These are phyloP conservation scores for Aspergillus sp. DNA, from an alignment of 2,329 filamentous ascomycete genomes.

Conservation along the genomic window DNA sequence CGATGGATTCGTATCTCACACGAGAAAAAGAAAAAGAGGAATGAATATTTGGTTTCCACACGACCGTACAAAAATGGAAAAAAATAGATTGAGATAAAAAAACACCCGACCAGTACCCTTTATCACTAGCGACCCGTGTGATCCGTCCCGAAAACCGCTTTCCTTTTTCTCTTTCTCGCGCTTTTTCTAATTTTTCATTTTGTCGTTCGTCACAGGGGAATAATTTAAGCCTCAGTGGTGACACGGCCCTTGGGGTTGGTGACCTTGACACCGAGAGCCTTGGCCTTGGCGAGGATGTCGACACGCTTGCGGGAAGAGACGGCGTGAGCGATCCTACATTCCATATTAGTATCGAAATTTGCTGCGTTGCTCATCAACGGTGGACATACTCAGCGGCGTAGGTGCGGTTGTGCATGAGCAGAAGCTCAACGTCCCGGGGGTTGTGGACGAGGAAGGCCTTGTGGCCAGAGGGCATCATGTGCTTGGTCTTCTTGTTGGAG, in stretches of 20 bases:
- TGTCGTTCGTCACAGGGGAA: constrained; percentile 6
- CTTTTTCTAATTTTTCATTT: background rate
- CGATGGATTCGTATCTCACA: background rate
- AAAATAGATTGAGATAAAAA: background rate
- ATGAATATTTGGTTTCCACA: too few relatives aligned
- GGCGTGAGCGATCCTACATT: constrained; percentile 80
- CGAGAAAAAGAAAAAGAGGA: background rate
- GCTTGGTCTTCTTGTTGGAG: constrained; percentile 98
- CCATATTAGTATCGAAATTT: constrained; percentile 4
- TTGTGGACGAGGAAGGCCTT: constrained; percentile 99
- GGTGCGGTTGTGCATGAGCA: constrained; percentile 99
- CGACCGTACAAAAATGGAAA: background rate
- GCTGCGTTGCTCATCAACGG: too few relatives aligned
- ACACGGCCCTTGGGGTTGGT: constrained; percentile 99
- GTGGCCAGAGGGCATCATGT: constrained; percentile 98
- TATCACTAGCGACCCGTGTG: too few relatives aligned
- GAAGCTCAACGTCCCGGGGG: constrained; percentile 87
- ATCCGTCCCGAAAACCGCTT: background rate
- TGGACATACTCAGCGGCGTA: constrained; percentile 88
- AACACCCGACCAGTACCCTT: too few relatives aligned
- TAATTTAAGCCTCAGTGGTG: constrained; percentile 72
- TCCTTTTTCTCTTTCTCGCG: background rate
- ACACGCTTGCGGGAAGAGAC: constrained; percentile 98
- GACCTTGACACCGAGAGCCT: constrained; percentile 98
- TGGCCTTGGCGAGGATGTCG: constrained; percentile 93